Percentiles rank a stretch among this genome's conserved stretches.
phyloP scores from a whole-genome alignment of 2,329 filamentous ascomycete species.

The Diplodia sapinea region DNA sequence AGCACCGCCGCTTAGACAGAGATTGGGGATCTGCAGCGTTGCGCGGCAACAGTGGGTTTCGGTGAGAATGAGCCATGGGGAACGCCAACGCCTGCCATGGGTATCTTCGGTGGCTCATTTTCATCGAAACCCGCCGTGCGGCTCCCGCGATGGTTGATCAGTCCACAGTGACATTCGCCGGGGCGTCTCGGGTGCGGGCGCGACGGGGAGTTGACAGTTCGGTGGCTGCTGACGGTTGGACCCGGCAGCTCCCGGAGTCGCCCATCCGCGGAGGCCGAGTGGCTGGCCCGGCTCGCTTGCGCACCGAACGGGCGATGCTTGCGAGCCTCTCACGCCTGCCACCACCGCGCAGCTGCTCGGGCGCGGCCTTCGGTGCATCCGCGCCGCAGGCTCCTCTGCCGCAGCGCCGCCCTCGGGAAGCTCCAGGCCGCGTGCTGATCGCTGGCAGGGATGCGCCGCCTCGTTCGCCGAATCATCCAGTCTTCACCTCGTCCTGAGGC shows the following conservation, averaged over 20 bases:
- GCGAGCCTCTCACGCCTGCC: constrained; percentile 4
- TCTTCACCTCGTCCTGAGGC: constrained; percentile 3
- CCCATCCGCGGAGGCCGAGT: neutral
- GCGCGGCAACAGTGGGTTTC: neutral
- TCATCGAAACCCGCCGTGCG: too few relatives aligned
- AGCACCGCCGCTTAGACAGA: neutral
- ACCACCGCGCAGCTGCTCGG: neutral
- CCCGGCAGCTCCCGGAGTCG: constrained; percentile 11
- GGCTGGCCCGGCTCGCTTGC: constrained; percentile 8
- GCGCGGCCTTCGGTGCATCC: constrained; percentile 24
- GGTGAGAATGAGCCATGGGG: too few relatives aligned
- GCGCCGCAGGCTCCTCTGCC: constrained; percentile 5
- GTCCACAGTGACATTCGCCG: constrained; percentile 14
- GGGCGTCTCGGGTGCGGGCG: too few relatives aligned
- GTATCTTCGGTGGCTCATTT: too few relatives aligned
- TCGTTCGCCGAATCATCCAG: neutral
- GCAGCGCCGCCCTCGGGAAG: constrained; percentile 5
- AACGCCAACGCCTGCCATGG: too few relatives aligned
- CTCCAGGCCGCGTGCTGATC: constrained; percentile 18
- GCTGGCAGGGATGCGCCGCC: neutral
- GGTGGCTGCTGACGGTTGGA: neutral
- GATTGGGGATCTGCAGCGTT: constrained; percentile 12
- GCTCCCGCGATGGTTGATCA: constrained; percentile 1
- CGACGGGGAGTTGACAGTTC: too few relatives aligned
- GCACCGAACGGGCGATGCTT: neutral